phyloP scores from a whole-genome alignment of 129 eudicot species.

The Ambrosia trifida region DNA sequence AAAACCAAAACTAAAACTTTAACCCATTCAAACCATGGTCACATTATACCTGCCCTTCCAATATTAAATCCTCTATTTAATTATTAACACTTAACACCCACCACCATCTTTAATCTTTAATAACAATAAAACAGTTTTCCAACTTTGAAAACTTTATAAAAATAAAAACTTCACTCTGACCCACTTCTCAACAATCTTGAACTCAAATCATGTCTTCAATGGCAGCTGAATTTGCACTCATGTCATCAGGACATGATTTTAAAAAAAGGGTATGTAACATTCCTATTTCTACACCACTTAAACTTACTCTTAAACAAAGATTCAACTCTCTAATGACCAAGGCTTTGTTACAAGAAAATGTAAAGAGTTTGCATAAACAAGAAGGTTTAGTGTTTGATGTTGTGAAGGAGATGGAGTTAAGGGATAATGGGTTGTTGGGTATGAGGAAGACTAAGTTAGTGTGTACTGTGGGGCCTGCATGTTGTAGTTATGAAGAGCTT shows the following conservation, averaged over 20 bases:
- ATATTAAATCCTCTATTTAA: slow-evolving; percentile 10
- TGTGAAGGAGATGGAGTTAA: slow-evolving; percentile 58
- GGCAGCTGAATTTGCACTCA: slow-evolving; percentile 24
- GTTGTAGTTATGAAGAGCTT: slow-evolving; percentile 52
- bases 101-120: slow-evolving; percentile 23
- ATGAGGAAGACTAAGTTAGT: slow-evolving; percentile 73
- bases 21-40: neutral
- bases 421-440: slow-evolving; percentile 61
- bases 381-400: slow-evolving; percentile 42
- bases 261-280: slow-evolving; percentile 31
- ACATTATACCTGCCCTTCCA: neutral
- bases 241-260: slow-evolving; percentile 12
- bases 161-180: slow-evolving; percentile 10
- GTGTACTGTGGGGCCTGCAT: slow-evolving; percentile 75
- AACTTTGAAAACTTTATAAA: neutral
- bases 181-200: neutral
- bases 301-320: slow-evolving; percentile 10
- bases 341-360: slow-evolving; percentile 42
- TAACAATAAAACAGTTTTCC: neutral
- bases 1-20: neutral
- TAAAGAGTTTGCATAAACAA: slow-evolving; percentile 35
- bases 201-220: slow-evolving; percentile 27
- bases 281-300: slow-evolving; percentile 24
- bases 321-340: slow-evolving; percentile 17
- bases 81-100: neutral